Evolutionary conservation across 179 eudicot species (phyloP).

Genomic region (Corrigiola litoralis): DNA sequence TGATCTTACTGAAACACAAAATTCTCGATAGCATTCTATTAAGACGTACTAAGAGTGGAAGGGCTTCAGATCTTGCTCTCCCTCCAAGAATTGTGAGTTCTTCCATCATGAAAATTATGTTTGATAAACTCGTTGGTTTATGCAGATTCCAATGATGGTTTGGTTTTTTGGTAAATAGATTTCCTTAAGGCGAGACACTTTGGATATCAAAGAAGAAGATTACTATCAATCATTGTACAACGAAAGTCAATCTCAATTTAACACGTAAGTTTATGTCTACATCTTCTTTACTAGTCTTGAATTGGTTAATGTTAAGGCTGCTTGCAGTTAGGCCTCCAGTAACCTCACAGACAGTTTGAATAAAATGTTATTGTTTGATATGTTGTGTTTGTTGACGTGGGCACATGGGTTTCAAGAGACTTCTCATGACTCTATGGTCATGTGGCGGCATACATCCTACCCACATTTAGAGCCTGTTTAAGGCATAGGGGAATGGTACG

Average conservation of each 20-base stretch:
- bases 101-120: background rate
- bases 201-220: slow-evolving; percentile 68
- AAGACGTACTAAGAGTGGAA: slow-evolving; percentile 87
- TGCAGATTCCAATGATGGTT: slow-evolving; percentile 12
- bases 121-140: background rate
- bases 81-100: slow-evolving; percentile 84
- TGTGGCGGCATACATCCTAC: too few relatives aligned
- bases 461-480: too few relatives aligned
- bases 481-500: too few relatives aligned
- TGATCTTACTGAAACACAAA: slow-evolving; percentile 72
- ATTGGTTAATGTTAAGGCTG: background rate
- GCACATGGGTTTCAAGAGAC: too few relatives aligned
- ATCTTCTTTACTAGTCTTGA: background rate
- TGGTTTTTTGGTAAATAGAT: slow-evolving; percentile 31
- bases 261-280: slow-evolving; percentile 42
- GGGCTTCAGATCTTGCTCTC: slow-evolving; percentile 89
- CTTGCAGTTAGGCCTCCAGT: too few relatives aligned
- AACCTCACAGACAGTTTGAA: too few relatives aligned
- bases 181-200: slow-evolving; percentile 48
- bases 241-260: slow-evolving; percentile 65
- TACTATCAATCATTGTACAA: slow-evolving; percentile 58
- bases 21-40: slow-evolving; percentile 63
- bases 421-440: too few relatives aligned
- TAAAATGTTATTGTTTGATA: too few relatives aligned
- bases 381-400: too few relatives aligned